Base-by-base conservation (phyloP, 129 eudicot species). In the Escallonia herrerae region DNA sequence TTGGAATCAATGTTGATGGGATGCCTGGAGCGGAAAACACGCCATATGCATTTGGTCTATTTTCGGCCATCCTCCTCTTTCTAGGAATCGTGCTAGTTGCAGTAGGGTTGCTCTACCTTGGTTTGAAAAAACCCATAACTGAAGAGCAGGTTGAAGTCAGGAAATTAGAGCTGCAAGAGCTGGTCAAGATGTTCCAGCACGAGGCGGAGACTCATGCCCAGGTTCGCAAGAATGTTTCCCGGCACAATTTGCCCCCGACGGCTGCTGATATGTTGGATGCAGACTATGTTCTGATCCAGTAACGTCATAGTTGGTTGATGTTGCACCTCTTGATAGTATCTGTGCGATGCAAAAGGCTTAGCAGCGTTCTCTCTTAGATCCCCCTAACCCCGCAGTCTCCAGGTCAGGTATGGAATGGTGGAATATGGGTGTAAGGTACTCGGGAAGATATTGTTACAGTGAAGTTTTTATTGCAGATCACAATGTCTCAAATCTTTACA, bases 191-290 rank as follows among this genome's bases (percentile, higher is more conserved):
- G 87, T 93, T 93, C 74, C 91, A 88, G 77, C 98, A 93, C 13
- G 98, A 93, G 64, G 98, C 98, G 0, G 98, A 88, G 71, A 83
- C 96, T 54, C 98, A 93, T 62, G 98, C 96, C 22, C 98, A 88
- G 72, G 95, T 93, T 67, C 96, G 83, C n/a, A 82, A 88, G 54
- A 78, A 49, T 5, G 71, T 77, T 65, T 63, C 97, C n/a, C 74
- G 89, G 12, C 76, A 76, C 58, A 91, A 82, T 53, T 50, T 77
- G 62, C 81, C 91, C 5, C 79, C 79, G 62, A 83, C 89, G 43
- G 76, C 87, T 39, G 83, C 74, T 15, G 83, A 83, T 56, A 71
- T 44, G 60, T 66, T 80, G 62, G 89, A 74, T 73, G 95, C 91
- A 14, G 81, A 90, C 58, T 90, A 83, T 77, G 76, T 90, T 70